Conservation (phyloP, 73 alveolate genomes). For the Blepharisma japonicum region DNA sequence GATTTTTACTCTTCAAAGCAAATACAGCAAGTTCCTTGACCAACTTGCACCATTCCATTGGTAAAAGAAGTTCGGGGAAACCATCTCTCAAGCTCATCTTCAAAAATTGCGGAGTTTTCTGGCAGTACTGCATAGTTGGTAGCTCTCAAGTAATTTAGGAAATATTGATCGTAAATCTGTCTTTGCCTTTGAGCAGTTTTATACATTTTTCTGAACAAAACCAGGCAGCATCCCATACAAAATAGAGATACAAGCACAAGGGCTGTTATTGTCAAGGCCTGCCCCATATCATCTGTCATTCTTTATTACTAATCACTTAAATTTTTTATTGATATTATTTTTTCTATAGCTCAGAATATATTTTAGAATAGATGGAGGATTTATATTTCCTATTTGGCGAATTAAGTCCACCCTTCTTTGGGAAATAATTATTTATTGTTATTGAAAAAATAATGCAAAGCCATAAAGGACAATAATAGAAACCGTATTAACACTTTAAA, state of each 20-base stretch:
- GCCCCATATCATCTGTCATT: no score
- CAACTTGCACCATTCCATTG: not conserved
- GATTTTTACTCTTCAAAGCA: not conserved
- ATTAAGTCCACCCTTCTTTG: no score
- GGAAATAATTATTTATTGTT: no score
- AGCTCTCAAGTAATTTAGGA: not conserved
- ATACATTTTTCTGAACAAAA: not conserved
- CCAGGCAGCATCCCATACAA: not conserved
- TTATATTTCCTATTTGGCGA: no score
- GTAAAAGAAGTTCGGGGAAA: not conserved
- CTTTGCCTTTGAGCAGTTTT: not conserved
- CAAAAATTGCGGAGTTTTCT: not conserved
- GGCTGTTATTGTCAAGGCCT: not conserved
- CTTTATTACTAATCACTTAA: no score
- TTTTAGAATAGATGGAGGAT: no score
- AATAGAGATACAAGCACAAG: not conserved
- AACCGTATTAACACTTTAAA: no score
- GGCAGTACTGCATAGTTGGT: not conserved
- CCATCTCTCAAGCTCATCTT: not conserved
- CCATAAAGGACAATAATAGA: no score
- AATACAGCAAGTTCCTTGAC: not conserved
- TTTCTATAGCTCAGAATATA: no score
- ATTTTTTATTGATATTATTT: no score
- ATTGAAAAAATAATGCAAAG: no score
- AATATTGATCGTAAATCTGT: not conserved